phyloP scores from a whole-genome alignment of 495 filamentous ascomycete species.

The Trichoderma asperelloides region DNA sequence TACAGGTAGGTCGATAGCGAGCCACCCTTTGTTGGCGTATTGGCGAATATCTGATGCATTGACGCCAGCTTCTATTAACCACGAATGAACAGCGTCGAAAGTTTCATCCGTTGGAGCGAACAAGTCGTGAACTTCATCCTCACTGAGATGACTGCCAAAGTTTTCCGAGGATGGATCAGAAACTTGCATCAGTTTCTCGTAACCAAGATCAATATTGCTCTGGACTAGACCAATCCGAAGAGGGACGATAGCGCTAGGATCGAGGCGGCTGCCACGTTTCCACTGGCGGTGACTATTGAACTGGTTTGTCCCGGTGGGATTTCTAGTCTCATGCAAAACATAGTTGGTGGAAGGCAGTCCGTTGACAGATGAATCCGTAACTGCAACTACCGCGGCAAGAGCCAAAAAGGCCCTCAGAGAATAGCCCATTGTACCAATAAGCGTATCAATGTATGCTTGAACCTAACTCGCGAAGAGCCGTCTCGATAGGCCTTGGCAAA shows the following conservation, averaged over 20 bases:
- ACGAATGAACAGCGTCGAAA: slow-evolving; percentile 36
- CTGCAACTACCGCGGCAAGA: neutral
- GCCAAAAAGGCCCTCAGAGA: neutral
- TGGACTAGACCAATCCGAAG: slow-evolving; percentile 5
- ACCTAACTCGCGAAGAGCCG: neutral
- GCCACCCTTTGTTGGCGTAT: neutral
- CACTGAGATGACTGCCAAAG: slow-evolving; percentile 46
- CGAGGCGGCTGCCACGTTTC: neutral
- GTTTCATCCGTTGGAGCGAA: slow-evolving; percentile 38
- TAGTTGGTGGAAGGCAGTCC: neutral
- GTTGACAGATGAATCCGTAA: neutral
- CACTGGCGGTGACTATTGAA: neutral
- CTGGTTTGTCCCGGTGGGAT: neutral
- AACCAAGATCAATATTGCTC: slow-evolving; percentile 16
- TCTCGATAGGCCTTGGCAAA: neutral
- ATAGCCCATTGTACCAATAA: neutral
- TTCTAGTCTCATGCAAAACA: neutral
- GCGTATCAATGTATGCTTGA: neutral
- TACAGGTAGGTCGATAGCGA: slow-evolving; percentile 38
- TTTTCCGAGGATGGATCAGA: slow-evolving; percentile 54
- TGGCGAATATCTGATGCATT: neutral
- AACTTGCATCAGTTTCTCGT: slow-evolving; percentile 25
- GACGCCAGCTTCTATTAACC: slow-evolving; percentile 45
- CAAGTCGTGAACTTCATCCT: slow-evolving; percentile 40
- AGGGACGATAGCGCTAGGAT: neutral